Conservation (phyloP, 495 filamentous ascomycete genomes). For the Podospora comata region DNA sequence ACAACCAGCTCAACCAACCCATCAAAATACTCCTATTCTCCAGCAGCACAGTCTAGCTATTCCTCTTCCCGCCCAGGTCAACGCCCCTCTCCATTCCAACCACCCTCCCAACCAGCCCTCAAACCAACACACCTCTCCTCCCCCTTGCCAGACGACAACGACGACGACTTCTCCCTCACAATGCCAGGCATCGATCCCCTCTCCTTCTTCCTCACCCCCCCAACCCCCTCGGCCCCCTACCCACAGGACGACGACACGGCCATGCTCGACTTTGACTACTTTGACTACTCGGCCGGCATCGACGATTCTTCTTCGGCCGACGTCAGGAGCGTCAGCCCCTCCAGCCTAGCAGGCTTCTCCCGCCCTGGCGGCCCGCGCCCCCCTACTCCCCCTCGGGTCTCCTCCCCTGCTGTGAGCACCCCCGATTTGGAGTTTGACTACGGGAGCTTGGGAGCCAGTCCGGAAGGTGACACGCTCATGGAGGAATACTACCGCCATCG, state of each 20-base stretch:
- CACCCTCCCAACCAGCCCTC: neutral
- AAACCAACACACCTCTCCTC: neutral
- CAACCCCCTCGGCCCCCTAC: slow-evolving; percentile 26
- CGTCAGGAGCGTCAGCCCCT: slow-evolving; percentile 47
- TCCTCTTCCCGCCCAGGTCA: neutral
- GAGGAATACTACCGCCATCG: slow-evolving; percentile 32
- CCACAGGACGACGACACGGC: slow-evolving; percentile 33
- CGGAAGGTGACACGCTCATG: slow-evolving; percentile 40
- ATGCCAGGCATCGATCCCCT: slow-evolving; percentile 41
- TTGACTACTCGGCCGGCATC: slow-evolving; percentile 52
- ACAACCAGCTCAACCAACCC: neutral
- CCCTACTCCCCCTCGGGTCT: slow-evolving; percentile 16
- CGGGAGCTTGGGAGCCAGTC: slow-evolving; percentile 15
- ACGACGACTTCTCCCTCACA: slow-evolving; percentile 26
- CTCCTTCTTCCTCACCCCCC: slow-evolving; percentile 50
- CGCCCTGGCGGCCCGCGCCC: slow-evolving; percentile 35
- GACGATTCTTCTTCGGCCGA: slow-evolving; percentile 35
- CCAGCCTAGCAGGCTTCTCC: slow-evolving; percentile 45
- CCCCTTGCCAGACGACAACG: slow-evolving; percentile 1
- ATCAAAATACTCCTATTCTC: neutral
- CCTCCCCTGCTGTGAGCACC: slow-evolving; percentile 34
- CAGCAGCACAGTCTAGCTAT: slow-evolving; percentile 24
- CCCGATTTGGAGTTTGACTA: slow-evolving; percentile 32
- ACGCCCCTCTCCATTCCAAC: neutral
- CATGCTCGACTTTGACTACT: slow-evolving; percentile 43